phyloP scores from a whole-genome alignment of 805 yeast species.

The Hanseniaspora meyeri region DNA sequence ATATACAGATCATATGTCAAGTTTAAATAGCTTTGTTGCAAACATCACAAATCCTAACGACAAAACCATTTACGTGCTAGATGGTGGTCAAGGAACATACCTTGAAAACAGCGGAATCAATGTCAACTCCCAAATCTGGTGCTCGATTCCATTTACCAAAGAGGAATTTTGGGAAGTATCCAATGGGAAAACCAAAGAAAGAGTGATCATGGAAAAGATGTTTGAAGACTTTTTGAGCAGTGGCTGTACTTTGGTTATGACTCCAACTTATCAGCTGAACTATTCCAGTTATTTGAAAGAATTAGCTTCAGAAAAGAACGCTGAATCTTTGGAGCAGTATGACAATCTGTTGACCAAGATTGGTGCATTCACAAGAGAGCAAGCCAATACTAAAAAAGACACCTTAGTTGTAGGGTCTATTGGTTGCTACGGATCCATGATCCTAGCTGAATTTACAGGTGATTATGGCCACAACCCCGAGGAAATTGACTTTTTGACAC shows the following conservation, averaged over 20 bases:
- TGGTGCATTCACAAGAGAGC: conserved; percentile 16
- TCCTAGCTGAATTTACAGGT: conserved; percentile 53
- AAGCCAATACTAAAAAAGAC: not conserved
- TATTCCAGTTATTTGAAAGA: conserved; percentile 29
- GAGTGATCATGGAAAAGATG: conserved; percentile 32
- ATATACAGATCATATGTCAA: not conserved
- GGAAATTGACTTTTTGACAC: conserved; percentile 25
- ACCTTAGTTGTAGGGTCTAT: conserved; percentile 37
- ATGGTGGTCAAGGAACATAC: conserved; percentile 59
- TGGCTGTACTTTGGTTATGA: conserved; percentile 37
- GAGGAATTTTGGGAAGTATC: conserved; percentile 17
- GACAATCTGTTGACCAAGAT: conserved; percentile 19
- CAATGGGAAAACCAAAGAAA: conserved; percentile 26
- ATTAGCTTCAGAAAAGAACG: conserved; percentile 14
- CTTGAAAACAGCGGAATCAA: conserved; percentile 38
- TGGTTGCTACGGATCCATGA: conserved; percentile 38
- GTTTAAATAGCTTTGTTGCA: not conserved
- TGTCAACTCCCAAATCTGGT: conserved; percentile 46
- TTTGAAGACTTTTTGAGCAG: conserved; percentile 45
- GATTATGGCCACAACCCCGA: conserved; percentile 34
- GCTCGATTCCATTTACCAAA: conserved; percentile 37
- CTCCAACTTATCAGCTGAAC: conserved; percentile 53
- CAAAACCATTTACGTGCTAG: conserved; percentile 23
- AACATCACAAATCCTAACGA: conserved; percentile 6
- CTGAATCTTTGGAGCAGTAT: conserved; percentile 19